Evolutionary conservation across 1,284 basidiomycete genomes (phyloP).

Genomic region (Takashimella tepidaria): DNA sequence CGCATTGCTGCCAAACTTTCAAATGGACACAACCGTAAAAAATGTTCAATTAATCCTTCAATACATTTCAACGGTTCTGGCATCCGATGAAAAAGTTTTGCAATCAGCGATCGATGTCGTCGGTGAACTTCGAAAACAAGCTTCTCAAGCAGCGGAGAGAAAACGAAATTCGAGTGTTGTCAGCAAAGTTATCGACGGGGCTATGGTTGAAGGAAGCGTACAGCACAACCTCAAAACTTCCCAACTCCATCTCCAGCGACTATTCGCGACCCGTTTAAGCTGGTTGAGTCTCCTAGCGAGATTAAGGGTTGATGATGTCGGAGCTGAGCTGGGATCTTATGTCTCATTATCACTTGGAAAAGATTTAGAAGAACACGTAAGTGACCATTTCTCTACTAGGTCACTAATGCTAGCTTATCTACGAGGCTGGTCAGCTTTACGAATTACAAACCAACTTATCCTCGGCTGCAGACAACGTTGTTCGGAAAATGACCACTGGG

Average conservation of each 20-base stretch:
- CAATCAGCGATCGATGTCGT: constrained; percentile 17
- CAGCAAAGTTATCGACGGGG: constrained; percentile 31
- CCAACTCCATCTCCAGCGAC: constrained; percentile 52
- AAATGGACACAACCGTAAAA: constrained; percentile 21
- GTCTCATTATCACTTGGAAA: constrained; percentile 59
- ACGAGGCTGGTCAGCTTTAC: constrained; percentile 64
- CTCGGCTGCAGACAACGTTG: constrained; percentile 47
- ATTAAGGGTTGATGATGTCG: constrained; percentile 64
- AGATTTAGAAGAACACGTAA: constrained; percentile 62
- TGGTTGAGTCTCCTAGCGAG: constrained; percentile 62
- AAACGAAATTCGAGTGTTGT: constrained; percentile 31
- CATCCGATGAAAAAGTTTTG: constrained; percentile 20
- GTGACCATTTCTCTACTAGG: constrained; percentile 17
- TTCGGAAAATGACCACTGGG: constrained; percentile 22
- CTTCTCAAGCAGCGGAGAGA: constrained; percentile 21
- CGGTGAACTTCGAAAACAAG: constrained; percentile 12
- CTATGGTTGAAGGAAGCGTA: constrained; percentile 51
- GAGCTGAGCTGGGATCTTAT: constrained; percentile 54
- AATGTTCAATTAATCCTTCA: constrained; percentile 18
- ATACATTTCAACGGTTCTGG: constrained; percentile 24
- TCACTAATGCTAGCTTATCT: constrained; percentile 55
- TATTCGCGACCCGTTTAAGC: constrained; percentile 55
- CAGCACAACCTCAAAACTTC: constrained; percentile 53
- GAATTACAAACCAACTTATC: constrained; percentile 54
- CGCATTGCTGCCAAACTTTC: constrained; percentile 8